These are phyloP conservation scores for Wickerhamiella qilinensis DNA, from an alignment of 805 yeast genomes.

Conservation along the genomic window DNA sequence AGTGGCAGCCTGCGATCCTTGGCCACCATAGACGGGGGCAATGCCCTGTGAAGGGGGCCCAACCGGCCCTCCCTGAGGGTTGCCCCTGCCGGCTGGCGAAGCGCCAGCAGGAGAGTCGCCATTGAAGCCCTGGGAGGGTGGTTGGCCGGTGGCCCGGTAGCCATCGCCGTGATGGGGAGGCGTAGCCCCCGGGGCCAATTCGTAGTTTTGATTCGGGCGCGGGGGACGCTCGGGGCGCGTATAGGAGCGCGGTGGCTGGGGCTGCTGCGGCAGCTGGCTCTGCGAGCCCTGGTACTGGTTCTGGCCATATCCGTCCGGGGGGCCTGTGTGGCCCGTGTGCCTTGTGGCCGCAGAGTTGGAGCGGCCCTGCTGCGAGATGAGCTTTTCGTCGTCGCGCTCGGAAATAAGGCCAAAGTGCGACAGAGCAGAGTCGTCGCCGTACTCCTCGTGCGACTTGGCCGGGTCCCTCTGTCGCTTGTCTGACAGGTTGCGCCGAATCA, in stretches of 20 bases:
- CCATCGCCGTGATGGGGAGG: neutral
- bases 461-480: slow-evolving; percentile 20
- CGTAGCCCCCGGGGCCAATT: neutral
- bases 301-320: neutral
- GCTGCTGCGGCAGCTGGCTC: neutral
- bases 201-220: neutral
- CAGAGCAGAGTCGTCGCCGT: neutral
- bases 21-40: no score
- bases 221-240: neutral
- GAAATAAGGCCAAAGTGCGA: slow-evolving; percentile 1
- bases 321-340: neutral
- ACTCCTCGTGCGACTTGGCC: slow-evolving; percentile 1
- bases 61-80: no score
- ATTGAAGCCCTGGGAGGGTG: no score
- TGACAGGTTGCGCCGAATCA: slow-evolving; percentile 47
- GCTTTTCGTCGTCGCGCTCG: slow-evolving; percentile 13
- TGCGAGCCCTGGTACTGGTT: neutral
- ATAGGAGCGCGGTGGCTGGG: neutral
- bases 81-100: no score
- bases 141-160: no score
- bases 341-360: neutral
- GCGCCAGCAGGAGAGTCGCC: no score
- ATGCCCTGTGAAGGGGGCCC: no score
- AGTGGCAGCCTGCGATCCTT: no score
- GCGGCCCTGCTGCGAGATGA: slow-evolving; percentile 3